Percentiles rank a stretch among this genome's conserved stretches.
Conservation (phyloP, 768 basidiomycete species). For the Boletus coccyginus region DNA sequence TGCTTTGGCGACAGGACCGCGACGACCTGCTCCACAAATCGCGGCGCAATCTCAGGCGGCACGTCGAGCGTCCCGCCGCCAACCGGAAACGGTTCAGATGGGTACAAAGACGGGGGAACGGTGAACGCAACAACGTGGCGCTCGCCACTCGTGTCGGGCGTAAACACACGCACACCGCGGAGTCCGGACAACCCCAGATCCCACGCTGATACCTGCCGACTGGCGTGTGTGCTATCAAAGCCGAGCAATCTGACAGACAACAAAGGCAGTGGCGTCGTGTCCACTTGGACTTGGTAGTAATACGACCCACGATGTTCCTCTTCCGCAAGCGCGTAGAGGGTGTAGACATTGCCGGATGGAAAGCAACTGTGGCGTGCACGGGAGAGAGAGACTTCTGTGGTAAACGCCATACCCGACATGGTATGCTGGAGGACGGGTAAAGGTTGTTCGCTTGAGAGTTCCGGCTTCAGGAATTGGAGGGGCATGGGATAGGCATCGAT, state of each 20-base stretch:
- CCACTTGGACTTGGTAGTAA: constrained; percentile 34
- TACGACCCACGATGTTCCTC: constrained; percentile 41
- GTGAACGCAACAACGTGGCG: background rate
- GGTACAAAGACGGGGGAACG: background rate
- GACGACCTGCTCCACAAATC: background rate
- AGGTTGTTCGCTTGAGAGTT: background rate
- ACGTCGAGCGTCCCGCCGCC: background rate
- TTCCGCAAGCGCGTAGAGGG: constrained; percentile 38
- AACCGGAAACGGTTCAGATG: background rate
- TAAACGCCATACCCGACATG: constrained; percentile 29
- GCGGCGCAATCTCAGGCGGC: background rate
- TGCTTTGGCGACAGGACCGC: background rate
- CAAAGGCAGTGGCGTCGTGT: background rate
- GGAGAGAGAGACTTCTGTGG: constrained; percentile 32
- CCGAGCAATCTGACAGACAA: background rate
- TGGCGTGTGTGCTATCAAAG: background rate
- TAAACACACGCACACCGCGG: background rate
- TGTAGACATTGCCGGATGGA: constrained; percentile 35
- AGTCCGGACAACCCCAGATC: background rate
- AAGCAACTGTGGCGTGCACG: constrained; percentile 31
- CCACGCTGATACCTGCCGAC: background rate
- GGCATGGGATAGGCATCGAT: constrained; percentile 39
- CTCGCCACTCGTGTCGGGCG: background rate
- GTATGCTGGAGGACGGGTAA: constrained; percentile 17
- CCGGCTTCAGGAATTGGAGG: constrained; percentile 3